Base-by-base conservation (phyloP, 73 alveolate species). In the Uronychia setigera region DNA sequence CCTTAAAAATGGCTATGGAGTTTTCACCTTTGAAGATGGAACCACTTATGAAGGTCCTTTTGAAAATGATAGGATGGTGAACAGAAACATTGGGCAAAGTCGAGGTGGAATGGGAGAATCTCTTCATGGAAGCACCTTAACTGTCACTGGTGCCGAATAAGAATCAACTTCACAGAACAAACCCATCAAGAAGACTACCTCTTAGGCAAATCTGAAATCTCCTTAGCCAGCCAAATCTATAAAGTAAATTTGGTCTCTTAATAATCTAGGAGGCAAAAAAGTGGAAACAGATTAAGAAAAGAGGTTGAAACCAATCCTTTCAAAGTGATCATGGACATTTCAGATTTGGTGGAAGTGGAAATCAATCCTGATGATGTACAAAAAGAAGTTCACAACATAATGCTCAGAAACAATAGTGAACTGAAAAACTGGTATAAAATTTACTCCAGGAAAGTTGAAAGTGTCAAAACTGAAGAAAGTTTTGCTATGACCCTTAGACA, bases 21-120 rank as follows among this genome's bases (percentile, higher is more conserved):
- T 94, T 30, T 96, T 95, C 88, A 93, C 98, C 35, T 96, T 96
- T 84, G 99, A 98, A 82, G 98, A 98, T 87, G 99, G 99, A 32
- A 96, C 98, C 11, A 91, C 94, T 74, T 97, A 97, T 86, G 60
- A 88, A 13, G 99, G 99, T 26, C 97, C 97, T n/a, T 98, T 97
- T 79, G 96, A 97, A 80, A 93, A 95, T 80, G 99, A 98, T 82
- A 97, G 99, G 89, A 95, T 98, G 98, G 97, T 98, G 29, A 95
- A 97, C 84, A 88, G 97, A 88, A 83, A 88, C 58, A 84, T 95
- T 26, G 78, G 58, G 59, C 77, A 78, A 80, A 91, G 80, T 79
- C 93, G 86, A 80, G 92, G 94, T 57, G 94, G 81, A 83, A 74
- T 82, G n/a, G 83, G 57, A 13, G 88, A 67, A 5, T 46, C 67